phyloP scores from a whole-genome alignment of 1,139 yeast species.

The Taiozyma sp. region DNA sequence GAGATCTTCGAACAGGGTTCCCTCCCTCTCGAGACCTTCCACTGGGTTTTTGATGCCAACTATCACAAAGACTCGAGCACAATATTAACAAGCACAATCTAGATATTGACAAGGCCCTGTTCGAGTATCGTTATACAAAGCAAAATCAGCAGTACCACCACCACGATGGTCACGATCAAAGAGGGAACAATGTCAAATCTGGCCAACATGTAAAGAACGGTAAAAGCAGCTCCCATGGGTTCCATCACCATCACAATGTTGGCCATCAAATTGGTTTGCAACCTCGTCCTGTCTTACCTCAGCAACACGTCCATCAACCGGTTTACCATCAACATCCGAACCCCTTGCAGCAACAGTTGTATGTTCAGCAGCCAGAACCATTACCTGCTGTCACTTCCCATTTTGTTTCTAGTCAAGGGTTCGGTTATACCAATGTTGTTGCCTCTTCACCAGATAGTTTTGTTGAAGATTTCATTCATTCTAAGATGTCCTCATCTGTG shows the following conservation, averaged over 20 bases:
- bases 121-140: conserved; percentile 21
- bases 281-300: background rate
- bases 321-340: conserved; percentile 3
- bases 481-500: conserved; percentile 20
- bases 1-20: background rate
- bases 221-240: background rate
- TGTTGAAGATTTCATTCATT: conserved; percentile 8
- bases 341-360: conserved; percentile 1
- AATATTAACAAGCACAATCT: background rate
- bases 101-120: conserved; percentile 23
- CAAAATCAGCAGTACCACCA: conserved; percentile 15
- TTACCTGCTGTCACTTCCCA: background rate
- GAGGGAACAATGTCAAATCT: background rate
- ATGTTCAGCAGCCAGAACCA: conserved; percentile 7
- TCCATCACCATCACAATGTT: background rate
- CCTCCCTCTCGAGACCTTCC: background rate
- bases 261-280: background rate
- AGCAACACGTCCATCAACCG: background rate
- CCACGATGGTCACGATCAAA: background rate
- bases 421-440: conserved; percentile 1
- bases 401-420: background rate
- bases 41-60: no score
- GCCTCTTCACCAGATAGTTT: conserved; percentile 17
- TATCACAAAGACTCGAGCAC: no score
- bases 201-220: background rate